Conservation (phyloP, 2,329 filamentous ascomycete species). For the Aureobasidium melanogenum region DNA sequence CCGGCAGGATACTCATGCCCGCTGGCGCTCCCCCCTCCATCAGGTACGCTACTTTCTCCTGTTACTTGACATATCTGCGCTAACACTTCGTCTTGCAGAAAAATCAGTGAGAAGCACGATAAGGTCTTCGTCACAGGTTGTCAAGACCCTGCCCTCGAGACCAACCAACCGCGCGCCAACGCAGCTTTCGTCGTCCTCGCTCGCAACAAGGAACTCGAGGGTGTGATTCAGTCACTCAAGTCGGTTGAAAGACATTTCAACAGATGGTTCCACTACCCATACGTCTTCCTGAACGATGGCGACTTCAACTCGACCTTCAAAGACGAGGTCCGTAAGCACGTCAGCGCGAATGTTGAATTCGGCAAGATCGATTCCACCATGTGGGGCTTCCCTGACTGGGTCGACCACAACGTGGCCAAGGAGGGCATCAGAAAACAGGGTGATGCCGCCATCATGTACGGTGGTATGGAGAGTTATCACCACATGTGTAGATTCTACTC, state of each 20-base stretch:
- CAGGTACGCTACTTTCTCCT: conserved; percentile 51
- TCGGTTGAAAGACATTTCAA: conserved; percentile 99
- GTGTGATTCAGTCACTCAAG: conserved; percentile 92
- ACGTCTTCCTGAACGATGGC: conserved; percentile 95
- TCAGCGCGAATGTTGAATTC: conserved; percentile 81
- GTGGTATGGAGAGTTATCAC: conserved; percentile 96
- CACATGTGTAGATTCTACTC: conserved; percentile 99
- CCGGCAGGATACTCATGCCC: conserved; percentile 76
- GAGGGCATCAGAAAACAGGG: conserved; percentile 96
- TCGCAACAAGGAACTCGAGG: conserved; percentile 90
- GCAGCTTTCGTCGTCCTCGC: conserved; percentile 93
- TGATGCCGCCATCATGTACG: conserved; percentile 97
- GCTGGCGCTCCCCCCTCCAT: conserved; percentile 82
- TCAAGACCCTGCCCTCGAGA: conserved; percentile 62
- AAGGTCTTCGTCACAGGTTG: conserved; percentile 93
- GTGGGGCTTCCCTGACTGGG: conserved; percentile 98
- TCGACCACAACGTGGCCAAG: conserved; percentile 84
- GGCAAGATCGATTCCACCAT: conserved; percentile 82
- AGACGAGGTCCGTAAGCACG: conserved; percentile 79
- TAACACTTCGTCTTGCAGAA: conserved; percentile 43
- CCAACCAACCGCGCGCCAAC: conserved; percentile 68
- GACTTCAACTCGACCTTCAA: conserved; percentile 96
- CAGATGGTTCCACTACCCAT: conserved; percentile 96
- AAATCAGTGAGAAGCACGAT: conserved; percentile 95
- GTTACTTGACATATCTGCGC: conserved; percentile 4